A percentile compares a stretch with the other conserved stretches of the same genome.
Evolutionary conservation across 331 rosid species (phyloP).

Genomic region (Acacia pycnantha): DNA sequence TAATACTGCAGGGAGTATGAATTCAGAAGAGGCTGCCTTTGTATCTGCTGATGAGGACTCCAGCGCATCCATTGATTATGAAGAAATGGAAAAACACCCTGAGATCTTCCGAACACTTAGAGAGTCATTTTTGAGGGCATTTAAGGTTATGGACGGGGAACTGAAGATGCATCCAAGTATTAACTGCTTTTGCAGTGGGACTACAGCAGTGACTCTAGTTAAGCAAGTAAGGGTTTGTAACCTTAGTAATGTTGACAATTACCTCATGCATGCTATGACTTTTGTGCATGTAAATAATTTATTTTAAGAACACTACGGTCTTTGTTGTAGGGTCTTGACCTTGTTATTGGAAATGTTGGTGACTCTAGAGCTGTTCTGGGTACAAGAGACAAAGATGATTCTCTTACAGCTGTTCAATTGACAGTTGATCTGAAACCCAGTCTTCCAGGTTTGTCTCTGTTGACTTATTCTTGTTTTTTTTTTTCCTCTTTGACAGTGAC

Average conservation of each 20-base stretch:
- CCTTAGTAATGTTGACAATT: slow-evolving; percentile 20
- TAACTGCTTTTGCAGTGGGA: slow-evolving; percentile 94
- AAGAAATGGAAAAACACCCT: slow-evolving; percentile 66
- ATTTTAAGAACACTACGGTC: slow-evolving; percentile 23
- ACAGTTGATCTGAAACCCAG: slow-evolving; percentile 98
- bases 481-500: not conserved
- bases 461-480: slow-evolving; percentile 2
- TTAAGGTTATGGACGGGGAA: slow-evolving; percentile 88
- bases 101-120: slow-evolving; percentile 72
- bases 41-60: slow-evolving; percentile 70
- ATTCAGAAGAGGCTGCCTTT: slow-evolving; percentile 60
- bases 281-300: slow-evolving; percentile 18
- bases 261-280: slow-evolving; percentile 6
- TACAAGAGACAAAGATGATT: slow-evolving; percentile 68
- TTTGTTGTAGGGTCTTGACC: slow-evolving; percentile 68
- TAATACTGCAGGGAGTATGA: slow-evolving; percentile 65
- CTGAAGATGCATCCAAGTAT: slow-evolving; percentile 66
- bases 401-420: slow-evolving; percentile 79
- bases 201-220: slow-evolving; percentile 91
- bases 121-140: slow-evolving; percentile 86
- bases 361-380: slow-evolving; percentile 96
- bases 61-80: slow-evolving; percentile 55
- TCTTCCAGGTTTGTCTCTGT: slow-evolving; percentile 76
- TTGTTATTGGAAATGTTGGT: slow-evolving; percentile 87
- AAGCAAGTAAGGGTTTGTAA: slow-evolving; percentile 65